Evolutionary conservation across 75 land plant genomes (phyloP), one percentile per base, ranked within the genome.

Genomic region (Sequoia sempervirens): DNA sequence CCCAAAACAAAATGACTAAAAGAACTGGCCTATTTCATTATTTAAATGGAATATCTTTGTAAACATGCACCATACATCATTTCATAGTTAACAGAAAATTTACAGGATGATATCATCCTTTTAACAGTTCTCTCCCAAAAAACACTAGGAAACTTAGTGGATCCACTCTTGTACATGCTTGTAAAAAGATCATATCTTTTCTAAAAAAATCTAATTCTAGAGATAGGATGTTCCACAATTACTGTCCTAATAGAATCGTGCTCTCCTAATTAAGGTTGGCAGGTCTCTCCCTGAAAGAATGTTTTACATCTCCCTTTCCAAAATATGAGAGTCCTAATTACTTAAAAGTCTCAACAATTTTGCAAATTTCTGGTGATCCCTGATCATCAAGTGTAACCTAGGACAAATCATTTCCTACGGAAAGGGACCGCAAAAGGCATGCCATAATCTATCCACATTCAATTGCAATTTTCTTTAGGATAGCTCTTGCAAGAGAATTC

Each of bases 171-270:
- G 73, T 10, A 69, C 36, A 30, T 9, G 14, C 32, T 37, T 69
- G 13, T 69, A 30, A 69, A 69, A 10, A 10, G 26, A 10, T 30
- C 2, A 26, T 68, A n/a, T 68, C 30, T 68, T 68, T 68, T 32
- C 73, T 30, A 32, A 20, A 69, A 32, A 1, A 11, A 69, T 69
- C 36, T 69, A 69, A n/a, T 69, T 69, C 11, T 28, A 69, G 34
- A 9, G 14, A 69, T 69, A 32, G 2, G 8, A 69, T 69, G 11
- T 30, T 32, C 73, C 3, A 61, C 97, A 95, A 95, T 91, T 61
- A 61, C 26, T 61, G 6, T 23, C 66, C n/a, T 61, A 23, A 23
- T 61, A 61, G n/a, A 61, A 61, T 61, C 26, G 6, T 20, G 66
- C 26, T 61, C n/a, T 61, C 66, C 66, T 61, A 61, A 7, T 61